Conservation (phyloP, 768 basidiomycete species). For the Kwoniella dendrophila region DNA sequence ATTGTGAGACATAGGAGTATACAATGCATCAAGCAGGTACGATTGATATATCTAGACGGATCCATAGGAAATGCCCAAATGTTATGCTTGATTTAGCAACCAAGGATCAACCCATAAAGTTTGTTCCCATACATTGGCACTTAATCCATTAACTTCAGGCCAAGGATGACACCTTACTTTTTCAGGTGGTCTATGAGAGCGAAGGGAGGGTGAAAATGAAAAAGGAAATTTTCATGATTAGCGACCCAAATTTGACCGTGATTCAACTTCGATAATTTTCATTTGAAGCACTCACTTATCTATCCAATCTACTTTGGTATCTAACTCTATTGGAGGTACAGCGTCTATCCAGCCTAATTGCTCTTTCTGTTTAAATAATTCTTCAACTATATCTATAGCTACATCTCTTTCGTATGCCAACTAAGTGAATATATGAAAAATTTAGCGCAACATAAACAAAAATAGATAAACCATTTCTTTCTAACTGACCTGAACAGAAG, state of each 20-base stretch:
- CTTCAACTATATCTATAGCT: slow-evolving; percentile 36
- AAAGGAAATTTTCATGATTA: not conserved
- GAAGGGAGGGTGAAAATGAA: not conserved
- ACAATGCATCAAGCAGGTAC: no score
- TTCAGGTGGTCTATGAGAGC: slow-evolving; percentile 39
- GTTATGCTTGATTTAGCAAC: no score
- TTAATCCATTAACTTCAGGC: slow-evolving; percentile 51
- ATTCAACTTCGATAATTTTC: not conserved
- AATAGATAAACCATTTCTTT: not conserved
- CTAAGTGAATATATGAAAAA: slow-evolving; percentile 16
- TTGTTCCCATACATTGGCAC: slow-evolving; percentile 53
- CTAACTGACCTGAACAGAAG: slow-evolving; percentile 52
- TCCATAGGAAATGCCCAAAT: no score
- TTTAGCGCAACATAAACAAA: not conserved
- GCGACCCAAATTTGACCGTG: not conserved
- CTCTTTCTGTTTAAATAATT: slow-evolving; percentile 32
- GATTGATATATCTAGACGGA: no score
- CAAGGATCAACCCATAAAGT: slow-evolving; percentile 49
- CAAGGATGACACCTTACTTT: slow-evolving; percentile 55
- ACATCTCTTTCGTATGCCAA: slow-evolving; percentile 50
- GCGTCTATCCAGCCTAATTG: slow-evolving; percentile 46
- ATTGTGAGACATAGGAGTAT: no score
- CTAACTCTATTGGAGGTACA: slow-evolving; percentile 33
- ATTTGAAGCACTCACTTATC: slow-evolving; percentile 29
- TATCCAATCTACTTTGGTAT: slow-evolving; percentile 31